These are phyloP conservation scores for Nicotiana obtusifolia DNA, from an alignment of 257 asterid species.

Conservation along the genomic window DNA sequence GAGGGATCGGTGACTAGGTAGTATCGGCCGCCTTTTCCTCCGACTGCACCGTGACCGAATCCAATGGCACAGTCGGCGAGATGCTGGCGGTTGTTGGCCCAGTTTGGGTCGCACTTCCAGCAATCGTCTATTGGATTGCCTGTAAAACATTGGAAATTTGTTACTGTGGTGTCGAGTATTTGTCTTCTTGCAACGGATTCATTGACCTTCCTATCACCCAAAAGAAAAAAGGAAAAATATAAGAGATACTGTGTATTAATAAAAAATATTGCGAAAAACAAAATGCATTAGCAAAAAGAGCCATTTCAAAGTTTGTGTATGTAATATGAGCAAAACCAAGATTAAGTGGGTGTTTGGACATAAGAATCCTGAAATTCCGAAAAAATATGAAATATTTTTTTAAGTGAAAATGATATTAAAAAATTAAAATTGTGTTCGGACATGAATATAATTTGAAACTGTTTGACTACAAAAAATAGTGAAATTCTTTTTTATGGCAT, in stretches of 20 bases:
- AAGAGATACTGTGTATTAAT: neutral
- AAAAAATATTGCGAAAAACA: neutral
- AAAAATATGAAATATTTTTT: no score
- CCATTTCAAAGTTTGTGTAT: neutral
- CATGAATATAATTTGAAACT: no score
- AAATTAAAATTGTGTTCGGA: no score
- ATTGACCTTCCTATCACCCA: constrained; percentile 10
- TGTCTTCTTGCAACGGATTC: constrained; percentile 19
- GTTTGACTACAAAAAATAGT: no score
- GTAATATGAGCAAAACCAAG: neutral
- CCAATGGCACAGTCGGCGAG: constrained; percentile 29
- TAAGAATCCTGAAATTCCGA: no score
- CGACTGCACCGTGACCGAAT: constrained; percentile 17
- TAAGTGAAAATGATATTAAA: no score
- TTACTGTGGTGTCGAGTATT: neutral
- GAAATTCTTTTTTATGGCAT: no score
- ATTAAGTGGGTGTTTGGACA: neutral
- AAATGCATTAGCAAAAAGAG: neutral
- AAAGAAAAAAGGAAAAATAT: neutral
- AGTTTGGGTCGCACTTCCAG: constrained; percentile 24
- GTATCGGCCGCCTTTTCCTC: constrained; percentile 26
- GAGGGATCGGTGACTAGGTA: constrained; percentile 23
- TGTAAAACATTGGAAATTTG: constrained; percentile 17
- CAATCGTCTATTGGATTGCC: constrained; percentile 34
- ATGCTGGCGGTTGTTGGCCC: constrained; percentile 23